Evolutionary conservation across 2,329 filamentous ascomycete genomes (phyloP), one percentile per base, ranked within the genome.

Genomic region (Camillea tinctor): DNA sequence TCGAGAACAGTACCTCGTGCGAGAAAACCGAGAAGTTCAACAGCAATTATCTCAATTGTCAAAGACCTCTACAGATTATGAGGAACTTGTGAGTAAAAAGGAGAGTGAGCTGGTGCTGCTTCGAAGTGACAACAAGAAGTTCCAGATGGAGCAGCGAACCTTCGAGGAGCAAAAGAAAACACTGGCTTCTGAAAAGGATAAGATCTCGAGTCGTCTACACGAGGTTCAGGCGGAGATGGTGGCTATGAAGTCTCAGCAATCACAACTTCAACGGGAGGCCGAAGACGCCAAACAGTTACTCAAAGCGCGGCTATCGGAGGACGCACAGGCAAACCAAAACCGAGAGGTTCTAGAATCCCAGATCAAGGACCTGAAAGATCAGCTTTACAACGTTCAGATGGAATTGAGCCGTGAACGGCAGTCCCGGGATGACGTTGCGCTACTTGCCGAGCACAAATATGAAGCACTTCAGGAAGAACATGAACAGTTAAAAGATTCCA

Each of bases 331-430:
- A 24, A 88, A 85, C 50, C 85, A 96, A 72, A 92, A 91, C 69
- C 86, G 91, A 13, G 90, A 90, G 70, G 83, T 97, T 55, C 83
- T 98, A 6, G 92, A 97, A 73, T 83, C 88, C 22, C 95, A 99
- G 72, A 91, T 96, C 64, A 88, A 91, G 60, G 91, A 93, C 65
- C 84, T 98, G 60, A 97, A 97, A 74, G 82, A 87, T 6, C 88
- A 97, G 71, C 82, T 98, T 1, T 95, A 92, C 75, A 85, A 91
- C 65, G 86, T 91, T 0, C 93, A 97, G 74, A 89, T 90, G 71
- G 93, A 98, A 64, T 83, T 98, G 36, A 97, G 93, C 72, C 86
- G 92, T 40, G 95, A 97, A 72, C 87, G 92, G 2, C 94, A 98
- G 74, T 98, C 94, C 17, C 87, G 95, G 59, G 94, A 97, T 66